Percentiles rank a stretch among this genome's conserved stretches.
Evolutionary conservation across 192 early-diverging fungal species (phyloP).

Genomic region (Coemansia asiatica): DNA sequence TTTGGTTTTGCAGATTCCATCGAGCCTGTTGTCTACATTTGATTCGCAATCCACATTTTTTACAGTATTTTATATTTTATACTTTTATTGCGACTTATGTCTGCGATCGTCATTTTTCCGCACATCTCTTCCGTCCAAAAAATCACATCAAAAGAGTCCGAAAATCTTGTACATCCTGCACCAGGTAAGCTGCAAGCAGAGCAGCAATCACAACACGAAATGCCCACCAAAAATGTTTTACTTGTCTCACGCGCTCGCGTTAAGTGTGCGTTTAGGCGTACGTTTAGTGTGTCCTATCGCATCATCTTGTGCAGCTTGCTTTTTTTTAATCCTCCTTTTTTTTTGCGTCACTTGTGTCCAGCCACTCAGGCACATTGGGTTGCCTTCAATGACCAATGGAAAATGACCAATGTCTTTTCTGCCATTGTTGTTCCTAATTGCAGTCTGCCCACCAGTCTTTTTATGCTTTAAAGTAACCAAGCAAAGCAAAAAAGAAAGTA

Average conservation of each 20-base stretch:
- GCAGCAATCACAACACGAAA: slow-evolving; percentile 42
- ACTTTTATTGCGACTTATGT: background rate
- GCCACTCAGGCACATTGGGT: background rate
- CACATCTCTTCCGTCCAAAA: slow-evolving; percentile 4
- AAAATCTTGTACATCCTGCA: slow-evolving; percentile 7
- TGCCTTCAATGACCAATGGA: background rate
- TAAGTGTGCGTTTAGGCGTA: no score
- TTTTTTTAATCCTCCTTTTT: background rate
- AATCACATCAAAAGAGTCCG: background rate
- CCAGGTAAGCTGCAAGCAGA: slow-evolving; percentile 13
- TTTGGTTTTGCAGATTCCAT: background rate
- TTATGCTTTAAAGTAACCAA: background rate
- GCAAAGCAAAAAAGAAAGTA: background rate
- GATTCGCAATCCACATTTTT: background rate
- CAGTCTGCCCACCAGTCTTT: background rate
- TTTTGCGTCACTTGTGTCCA: background rate
- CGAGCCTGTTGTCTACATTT: background rate
- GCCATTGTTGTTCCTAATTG: background rate
- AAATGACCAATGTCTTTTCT: background rate
- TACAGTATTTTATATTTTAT: background rate
- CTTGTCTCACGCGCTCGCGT: slow-evolving; percentile 23
- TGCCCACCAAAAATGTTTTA: slow-evolving; percentile 23
- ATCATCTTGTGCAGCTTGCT: slow-evolving; percentile 15
- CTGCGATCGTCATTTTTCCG: background rate
- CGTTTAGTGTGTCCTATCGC: slow-evolving; percentile 1